Evolutionary conservation across 805 yeast species (phyloP), one percentile per base, ranked within the genome.

Genomic region (Nadsonia fulvescens): DNA sequence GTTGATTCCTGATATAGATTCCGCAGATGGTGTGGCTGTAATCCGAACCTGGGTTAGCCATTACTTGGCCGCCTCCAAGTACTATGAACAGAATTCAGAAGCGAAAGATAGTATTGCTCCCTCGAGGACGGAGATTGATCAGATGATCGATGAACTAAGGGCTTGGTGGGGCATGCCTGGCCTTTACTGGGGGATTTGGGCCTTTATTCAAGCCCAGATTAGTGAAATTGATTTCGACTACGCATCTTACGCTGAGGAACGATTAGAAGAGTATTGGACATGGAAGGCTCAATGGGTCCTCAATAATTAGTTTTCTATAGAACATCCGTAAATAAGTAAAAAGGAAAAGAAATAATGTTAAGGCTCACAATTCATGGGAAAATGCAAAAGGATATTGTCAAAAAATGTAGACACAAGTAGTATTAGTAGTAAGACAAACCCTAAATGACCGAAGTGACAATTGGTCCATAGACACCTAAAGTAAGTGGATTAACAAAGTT

Each of bases 141-240:
- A 32, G 1, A 47, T 74, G 15, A 61, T 74, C 12, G 46, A 52
- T 8, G 83, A 75, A 42, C 58, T 76, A 12, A 46, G 53, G 8
- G 44, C 58, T 4, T 73, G 63, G 53, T 76, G 72, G 53, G 89
- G 89, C 0, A 49, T 75, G 49, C 89, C 89, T 0, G 89, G 86
- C 1, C 71, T 75, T 40, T 75, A 72, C 44, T 75, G 89, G 89
- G 83, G 86, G 1, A 60, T 76, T 6, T 75, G 89, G 89, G 68
- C 82, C 2, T 71, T 70, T 32, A 75, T 76, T 28, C 89, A 75
- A 46, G 58, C 73, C 32, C 61, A 61, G 29, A 64, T 70, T 12
- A 70, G 81, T 2, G 59, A 65, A 15, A 74, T 75, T 24, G 86
- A 76, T 37, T 75, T 75, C 44, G 73, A 72, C 41, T 75, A 76